These are phyloP conservation scores for Calonectria pseudoreteaudii DNA, from an alignment of 2,329 filamentous ascomycete species.

Conservation along the genomic window DNA sequence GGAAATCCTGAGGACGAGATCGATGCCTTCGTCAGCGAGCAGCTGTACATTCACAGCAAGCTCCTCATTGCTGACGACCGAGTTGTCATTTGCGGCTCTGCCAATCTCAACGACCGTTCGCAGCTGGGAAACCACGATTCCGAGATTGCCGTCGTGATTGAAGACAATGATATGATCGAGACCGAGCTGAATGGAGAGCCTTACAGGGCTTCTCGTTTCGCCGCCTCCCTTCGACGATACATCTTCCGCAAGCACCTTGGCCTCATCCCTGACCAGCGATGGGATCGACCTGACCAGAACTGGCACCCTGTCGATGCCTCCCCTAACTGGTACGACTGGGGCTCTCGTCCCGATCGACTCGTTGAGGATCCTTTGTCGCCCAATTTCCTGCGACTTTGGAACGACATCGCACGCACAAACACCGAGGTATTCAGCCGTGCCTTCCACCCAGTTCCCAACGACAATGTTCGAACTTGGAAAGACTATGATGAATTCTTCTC, in stretches of 20 bases:
- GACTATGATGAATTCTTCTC: slow-evolving; percentile 80
- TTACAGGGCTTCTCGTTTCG: slow-evolving; percentile 80
- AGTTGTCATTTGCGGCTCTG: slow-evolving; percentile 82
- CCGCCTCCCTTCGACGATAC: slow-evolving; percentile 82
- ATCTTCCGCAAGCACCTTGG: slow-evolving; percentile 95
- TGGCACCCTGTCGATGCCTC: slow-evolving; percentile 79
- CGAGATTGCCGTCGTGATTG: slow-evolving; percentile 90
- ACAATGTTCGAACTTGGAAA: slow-evolving; percentile 76
- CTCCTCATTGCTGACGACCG: slow-evolving; percentile 85
- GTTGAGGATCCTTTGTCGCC: slow-evolving; percentile 80
- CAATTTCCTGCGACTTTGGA: slow-evolving; percentile 79
- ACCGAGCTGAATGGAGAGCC: slow-evolving; percentile 79
- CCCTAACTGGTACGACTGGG: slow-evolving; percentile 81
- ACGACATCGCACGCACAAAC: slow-evolving; percentile 77
- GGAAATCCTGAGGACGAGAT: slow-evolving; percentile 68
- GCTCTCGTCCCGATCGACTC: slow-evolving; percentile 72
- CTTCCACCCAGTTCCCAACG: slow-evolving; percentile 83
- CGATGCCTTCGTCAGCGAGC: slow-evolving; percentile 71
- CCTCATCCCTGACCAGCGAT: slow-evolving; percentile 79
- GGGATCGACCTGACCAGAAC: slow-evolving; percentile 77
- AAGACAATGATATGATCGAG: slow-evolving; percentile 78
- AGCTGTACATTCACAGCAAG: slow-evolving; percentile 75
- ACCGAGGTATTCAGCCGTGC: slow-evolving; percentile 84
- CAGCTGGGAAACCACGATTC: slow-evolving; percentile 88
- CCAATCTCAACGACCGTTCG: slow-evolving; percentile 71